Evolutionary conservation across 805 yeast species (phyloP).

Genomic region (Saturnispora zaruensis): DNA sequence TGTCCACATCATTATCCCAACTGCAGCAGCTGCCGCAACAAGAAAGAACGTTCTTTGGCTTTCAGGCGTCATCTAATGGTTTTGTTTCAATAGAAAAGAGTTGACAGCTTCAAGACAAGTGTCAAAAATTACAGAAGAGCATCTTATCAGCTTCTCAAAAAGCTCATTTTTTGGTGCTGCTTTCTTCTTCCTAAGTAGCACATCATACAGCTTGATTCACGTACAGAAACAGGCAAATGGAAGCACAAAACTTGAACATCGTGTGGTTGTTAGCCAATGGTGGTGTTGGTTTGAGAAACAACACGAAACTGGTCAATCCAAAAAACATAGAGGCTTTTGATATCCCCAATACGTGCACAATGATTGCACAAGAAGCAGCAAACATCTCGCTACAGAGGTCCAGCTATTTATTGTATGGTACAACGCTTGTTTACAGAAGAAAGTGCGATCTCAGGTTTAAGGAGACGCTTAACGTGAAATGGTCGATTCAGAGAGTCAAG

Average conservation of each 20-base stretch:
- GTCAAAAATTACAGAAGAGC: neutral
- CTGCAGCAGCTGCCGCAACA: slow-evolving; percentile 4
- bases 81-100: neutral
- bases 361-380: slow-evolving; percentile 18
- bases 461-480: slow-evolving; percentile 18
- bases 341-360: slow-evolving; percentile 36
- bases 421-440: slow-evolving; percentile 39
- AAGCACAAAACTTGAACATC: neutral
- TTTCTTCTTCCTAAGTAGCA: neutral
- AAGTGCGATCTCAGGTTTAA: slow-evolving; percentile 24
- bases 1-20: neutral
- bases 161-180: slow-evolving; percentile 3
- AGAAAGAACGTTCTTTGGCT: slow-evolving; percentile 1
- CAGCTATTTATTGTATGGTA: slow-evolving; percentile 41
- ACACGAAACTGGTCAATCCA: neutral
- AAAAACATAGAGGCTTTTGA: slow-evolving; percentile 29
- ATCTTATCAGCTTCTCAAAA: neutral
- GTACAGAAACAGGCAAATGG: neutral
- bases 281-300: neutral
- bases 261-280: neutral
- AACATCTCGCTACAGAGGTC: slow-evolving; percentile 28
- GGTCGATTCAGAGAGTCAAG: slow-evolving; percentile 28
- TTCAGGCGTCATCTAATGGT: neutral
- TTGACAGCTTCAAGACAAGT: neutral
- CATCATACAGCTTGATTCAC: neutral